Evolutionary conservation across 345 rosid species (phyloP).

Genomic region (Trapa bicornis): DNA sequence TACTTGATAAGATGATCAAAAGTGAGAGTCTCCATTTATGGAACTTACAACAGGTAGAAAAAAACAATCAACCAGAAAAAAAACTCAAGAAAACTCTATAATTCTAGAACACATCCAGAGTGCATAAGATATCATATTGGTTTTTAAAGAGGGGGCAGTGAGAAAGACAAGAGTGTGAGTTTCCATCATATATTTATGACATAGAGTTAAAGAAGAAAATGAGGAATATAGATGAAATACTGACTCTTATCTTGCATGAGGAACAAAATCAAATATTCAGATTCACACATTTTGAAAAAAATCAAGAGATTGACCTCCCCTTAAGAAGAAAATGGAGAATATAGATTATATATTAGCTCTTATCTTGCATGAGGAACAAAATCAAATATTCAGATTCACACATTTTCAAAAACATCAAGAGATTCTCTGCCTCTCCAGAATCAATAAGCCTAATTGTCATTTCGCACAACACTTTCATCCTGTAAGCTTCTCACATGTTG

Average conservation of each 20-base stretch:
- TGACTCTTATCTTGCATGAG: neutral
- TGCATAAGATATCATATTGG: too few relatives aligned
- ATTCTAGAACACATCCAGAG: too few relatives aligned
- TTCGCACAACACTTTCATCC: neutral
- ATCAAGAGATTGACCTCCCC: neutral
- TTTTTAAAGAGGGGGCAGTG: too few relatives aligned
- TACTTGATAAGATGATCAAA: neutral
- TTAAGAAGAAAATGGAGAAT: neutral
- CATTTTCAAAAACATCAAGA: neutral
- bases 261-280: neutral
- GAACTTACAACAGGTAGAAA: neutral
- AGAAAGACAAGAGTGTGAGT: too few relatives aligned
- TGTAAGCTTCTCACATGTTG: neutral
- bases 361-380: neutral
- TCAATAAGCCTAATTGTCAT: neutral
- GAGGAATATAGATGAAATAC: neutral
- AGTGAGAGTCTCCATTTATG: neutral
- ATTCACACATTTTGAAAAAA: neutral
- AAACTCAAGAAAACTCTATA: neutral
- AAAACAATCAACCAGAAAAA: neutral
- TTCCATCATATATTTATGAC: too few relatives aligned
- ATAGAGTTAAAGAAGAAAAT: neutral
- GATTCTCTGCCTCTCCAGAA: neutral
- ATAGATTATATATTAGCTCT: neutral
- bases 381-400: neutral